These are phyloP conservation scores for Vigna reflexopilosa DNA, from an alignment of 306 rosid species.

Conservation along the genomic window DNA sequence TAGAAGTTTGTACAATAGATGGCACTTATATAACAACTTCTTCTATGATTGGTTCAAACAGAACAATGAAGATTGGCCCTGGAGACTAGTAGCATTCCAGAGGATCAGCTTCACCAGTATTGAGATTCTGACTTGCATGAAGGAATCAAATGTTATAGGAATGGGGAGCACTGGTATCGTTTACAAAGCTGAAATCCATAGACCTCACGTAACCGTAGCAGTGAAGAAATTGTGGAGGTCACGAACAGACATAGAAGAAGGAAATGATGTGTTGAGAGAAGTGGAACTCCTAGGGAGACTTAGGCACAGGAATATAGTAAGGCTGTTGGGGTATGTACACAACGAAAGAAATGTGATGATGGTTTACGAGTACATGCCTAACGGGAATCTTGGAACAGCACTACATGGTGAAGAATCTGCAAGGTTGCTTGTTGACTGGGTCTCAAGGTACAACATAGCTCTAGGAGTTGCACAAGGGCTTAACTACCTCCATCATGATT, in stretches of 20 bases:
- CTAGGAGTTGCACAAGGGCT: slow-evolving; percentile 89
- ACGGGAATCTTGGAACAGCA: slow-evolving; percentile 86
- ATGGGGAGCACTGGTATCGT: slow-evolving; percentile 87
- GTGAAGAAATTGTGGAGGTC: slow-evolving; percentile 88
- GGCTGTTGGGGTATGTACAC: slow-evolving; percentile 83
- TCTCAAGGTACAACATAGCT: slow-evolving; percentile 82
- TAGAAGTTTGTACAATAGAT: slow-evolving; percentile 61
- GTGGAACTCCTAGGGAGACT: slow-evolving; percentile 85
- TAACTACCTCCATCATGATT: slow-evolving; percentile 88
- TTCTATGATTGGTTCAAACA: slow-evolving; percentile 62
- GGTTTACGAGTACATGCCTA: slow-evolving; percentile 82
- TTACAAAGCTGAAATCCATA: slow-evolving; percentile 83
- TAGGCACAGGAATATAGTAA: slow-evolving; percentile 85
- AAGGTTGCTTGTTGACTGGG: slow-evolving; percentile 84
- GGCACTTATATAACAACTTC: slow-evolving; percentile 64
- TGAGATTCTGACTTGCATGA: slow-evolving; percentile 73
- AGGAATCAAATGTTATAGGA: slow-evolving; percentile 80
- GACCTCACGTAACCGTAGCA: slow-evolving; percentile 70
- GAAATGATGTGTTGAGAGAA: slow-evolving; percentile 69
- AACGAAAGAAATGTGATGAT: slow-evolving; percentile 78
- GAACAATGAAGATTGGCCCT: slow-evolving; percentile 77
- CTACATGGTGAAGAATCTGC: slow-evolving; percentile 72
- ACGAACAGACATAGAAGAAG: slow-evolving; percentile 60
- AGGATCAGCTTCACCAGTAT: slow-evolving; percentile 76
- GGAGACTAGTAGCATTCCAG: slow-evolving; percentile 92